phyloP scores from a whole-genome alignment of 2,329 filamentous ascomycete genomes.

The Sclerotinia subarctica region DNA sequence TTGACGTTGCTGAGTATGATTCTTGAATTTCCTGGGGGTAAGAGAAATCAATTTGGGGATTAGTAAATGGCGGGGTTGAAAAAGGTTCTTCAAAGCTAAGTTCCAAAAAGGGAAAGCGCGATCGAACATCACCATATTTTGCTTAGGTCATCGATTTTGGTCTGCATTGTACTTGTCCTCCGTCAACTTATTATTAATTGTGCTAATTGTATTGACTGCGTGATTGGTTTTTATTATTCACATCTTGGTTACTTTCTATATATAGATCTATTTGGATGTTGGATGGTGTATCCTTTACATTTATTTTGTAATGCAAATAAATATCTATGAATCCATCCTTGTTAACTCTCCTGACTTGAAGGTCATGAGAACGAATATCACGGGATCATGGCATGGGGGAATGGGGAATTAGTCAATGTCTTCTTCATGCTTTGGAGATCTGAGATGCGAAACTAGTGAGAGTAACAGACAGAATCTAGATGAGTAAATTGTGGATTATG shows the following conservation, averaged over 20 bases:
- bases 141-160: not conserved
- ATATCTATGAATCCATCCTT: not conserved
- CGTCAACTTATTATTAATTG: too few relatives aligned
- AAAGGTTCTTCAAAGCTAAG: not conserved
- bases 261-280: not conserved
- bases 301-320: not conserved
- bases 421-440: not conserved
- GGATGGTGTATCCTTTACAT: not conserved
- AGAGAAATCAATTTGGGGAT: slow-evolving; percentile 16
- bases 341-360: not conserved
- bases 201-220: not conserved
- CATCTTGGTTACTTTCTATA: not conserved
- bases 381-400: not conserved
- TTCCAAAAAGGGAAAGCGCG: not conserved
- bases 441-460: not conserved
- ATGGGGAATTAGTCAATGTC: not conserved
- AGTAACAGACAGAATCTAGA: not conserved
- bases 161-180: not conserved
- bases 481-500: not conserved
- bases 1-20: slow-evolving; percentile 8
- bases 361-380: slow-evolving; percentile 14
- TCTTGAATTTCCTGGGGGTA: slow-evolving; percentile 10
- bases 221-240: not conserved
- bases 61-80: slow-evolving; percentile 6
- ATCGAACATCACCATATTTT: not conserved